These are phyloP conservation scores for Botrytis pseudocinerea DNA, from an alignment of 2,329 filamentous ascomycete species.

Conservation along the genomic window DNA sequence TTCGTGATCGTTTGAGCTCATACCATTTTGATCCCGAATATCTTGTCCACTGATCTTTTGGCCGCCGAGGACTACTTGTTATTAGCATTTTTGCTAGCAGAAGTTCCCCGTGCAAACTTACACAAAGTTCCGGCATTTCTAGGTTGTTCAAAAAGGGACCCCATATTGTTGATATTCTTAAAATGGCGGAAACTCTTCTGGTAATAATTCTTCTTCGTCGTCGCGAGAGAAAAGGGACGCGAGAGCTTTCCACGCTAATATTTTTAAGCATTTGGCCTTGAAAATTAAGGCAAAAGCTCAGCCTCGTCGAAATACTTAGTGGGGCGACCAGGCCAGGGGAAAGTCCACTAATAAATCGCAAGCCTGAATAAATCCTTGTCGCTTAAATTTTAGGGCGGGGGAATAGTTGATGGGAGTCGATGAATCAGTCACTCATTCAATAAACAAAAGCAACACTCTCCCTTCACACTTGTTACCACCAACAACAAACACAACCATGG, in stretches of 20 bases:
- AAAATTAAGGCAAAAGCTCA: conserved; percentile 20
- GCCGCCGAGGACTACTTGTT: conserved; percentile 74
- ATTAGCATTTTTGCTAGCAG: conserved; percentile 30
- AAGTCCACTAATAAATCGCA: conserved; percentile 1
- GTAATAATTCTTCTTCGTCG: conserved; percentile 19
- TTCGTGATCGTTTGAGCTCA: conserved; percentile 37
- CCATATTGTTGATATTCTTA: conserved; percentile 63
- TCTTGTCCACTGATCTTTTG: conserved; percentile 96
- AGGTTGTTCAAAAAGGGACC: conserved; percentile 93
- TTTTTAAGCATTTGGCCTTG: conserved; percentile 24
- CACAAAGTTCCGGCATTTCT: conserved; percentile 89
- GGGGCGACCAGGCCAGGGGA: neutral
- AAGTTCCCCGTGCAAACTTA: conserved; percentile 43
- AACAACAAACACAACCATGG: conserved; percentile 28
- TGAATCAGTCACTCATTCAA: neutral
- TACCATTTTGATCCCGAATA: conserved; percentile 95
- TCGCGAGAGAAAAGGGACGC: conserved; percentile 25
- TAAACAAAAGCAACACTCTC: neutral
- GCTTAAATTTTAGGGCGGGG: conserved; percentile 23
- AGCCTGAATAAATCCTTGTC: conserved; percentile 17
- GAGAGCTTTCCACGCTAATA: conserved; percentile 26
- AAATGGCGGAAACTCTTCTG: conserved; percentile 4
- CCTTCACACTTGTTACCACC: neutral
- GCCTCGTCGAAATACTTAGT: conserved; percentile 9
- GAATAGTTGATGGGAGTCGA: conserved; percentile 3